Evolutionary conservation across 805 yeast genomes (phyloP).

Genomic region (Kodamaea hsintzibuensis): DNA sequence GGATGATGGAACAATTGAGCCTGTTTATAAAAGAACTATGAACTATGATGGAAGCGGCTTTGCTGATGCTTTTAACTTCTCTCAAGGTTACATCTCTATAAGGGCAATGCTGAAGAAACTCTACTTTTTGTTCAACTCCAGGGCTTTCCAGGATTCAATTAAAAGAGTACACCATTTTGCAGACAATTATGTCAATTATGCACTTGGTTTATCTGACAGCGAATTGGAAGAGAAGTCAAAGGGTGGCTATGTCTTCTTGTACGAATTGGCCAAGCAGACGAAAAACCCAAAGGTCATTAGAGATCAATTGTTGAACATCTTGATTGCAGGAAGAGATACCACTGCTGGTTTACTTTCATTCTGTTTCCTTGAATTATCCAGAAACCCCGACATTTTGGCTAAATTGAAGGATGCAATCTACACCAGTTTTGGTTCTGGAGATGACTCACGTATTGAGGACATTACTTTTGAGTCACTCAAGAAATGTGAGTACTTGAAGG

Average conservation of each 20-base stretch:
- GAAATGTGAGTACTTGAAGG: conserved; percentile 40
- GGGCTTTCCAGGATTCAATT: conserved; percentile 16
- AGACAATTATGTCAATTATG: conserved; percentile 19
- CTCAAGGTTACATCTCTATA: conserved; percentile 18
- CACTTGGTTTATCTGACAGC: conserved; percentile 15
- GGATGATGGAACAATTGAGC: conserved; percentile 19
- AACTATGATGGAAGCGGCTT: conserved; percentile 26
- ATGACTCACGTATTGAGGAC: conserved; percentile 26
- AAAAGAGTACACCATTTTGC: conserved; percentile 15
- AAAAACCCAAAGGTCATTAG: conserved; percentile 35
- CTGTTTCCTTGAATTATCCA: conserved; percentile 33
- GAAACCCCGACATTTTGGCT: conserved; percentile 32
- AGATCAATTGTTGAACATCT: conserved; percentile 41
- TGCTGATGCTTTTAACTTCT: conserved; percentile 19
- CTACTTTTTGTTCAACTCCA: conserved; percentile 16
- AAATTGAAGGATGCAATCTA: conserved; percentile 33
- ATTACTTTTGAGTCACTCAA: conserved; percentile 41
- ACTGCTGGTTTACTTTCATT: conserved; percentile 43
- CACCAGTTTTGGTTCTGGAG: conserved; percentile 33
- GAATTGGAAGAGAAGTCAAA: conserved; percentile 19
- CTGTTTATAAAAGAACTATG: conserved; percentile 4
- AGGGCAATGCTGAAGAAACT: conserved; percentile 18
- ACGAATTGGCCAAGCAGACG: conserved; percentile 40
- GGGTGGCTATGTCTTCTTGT: conserved; percentile 36
- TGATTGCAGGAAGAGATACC: conserved; percentile 45